Conservation (phyloP, 106 monocot species). For the Allium cepa region DNA sequence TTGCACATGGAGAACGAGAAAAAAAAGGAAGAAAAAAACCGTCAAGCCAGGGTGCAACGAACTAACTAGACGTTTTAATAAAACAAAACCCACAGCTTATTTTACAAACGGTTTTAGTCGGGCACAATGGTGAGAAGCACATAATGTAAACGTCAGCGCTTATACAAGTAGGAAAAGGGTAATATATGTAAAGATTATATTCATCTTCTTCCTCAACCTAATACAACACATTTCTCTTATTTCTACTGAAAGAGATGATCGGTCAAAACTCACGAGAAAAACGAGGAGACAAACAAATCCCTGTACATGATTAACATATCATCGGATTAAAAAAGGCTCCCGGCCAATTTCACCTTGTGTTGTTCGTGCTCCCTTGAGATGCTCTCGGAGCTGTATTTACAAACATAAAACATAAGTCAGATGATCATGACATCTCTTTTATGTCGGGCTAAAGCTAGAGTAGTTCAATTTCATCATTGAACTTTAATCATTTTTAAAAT, state of each 20-base stretch:
- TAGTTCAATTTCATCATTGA: too few species aligned
- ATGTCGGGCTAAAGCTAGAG: too few species aligned
- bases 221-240: slow-evolving; percentile 10
- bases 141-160: slow-evolving; percentile 4
- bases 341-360: background rate
- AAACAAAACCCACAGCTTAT: too few species aligned
- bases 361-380: slow-evolving; percentile 6
- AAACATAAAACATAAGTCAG: too few species aligned
- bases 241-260: background rate
- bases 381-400: slow-evolving; percentile 8
- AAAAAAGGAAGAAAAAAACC: too few species aligned
- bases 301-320: slow-evolving; percentile 3
- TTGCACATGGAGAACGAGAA: too few species aligned
- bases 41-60: too few species aligned
- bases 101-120: too few species aligned
- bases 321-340: background rate
- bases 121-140: background rate
- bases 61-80: too few species aligned
- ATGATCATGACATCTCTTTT: too few species aligned
- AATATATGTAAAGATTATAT: background rate
- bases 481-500: background rate
- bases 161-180: background rate
- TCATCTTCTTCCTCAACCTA: background rate
- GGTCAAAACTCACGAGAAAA: slow-evolving; percentile 5
- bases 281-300: slow-evolving; percentile 7